Base-by-base conservation (phyloP, 192 early-diverging fungal species). In the Gonapodya sp. region DNA sequence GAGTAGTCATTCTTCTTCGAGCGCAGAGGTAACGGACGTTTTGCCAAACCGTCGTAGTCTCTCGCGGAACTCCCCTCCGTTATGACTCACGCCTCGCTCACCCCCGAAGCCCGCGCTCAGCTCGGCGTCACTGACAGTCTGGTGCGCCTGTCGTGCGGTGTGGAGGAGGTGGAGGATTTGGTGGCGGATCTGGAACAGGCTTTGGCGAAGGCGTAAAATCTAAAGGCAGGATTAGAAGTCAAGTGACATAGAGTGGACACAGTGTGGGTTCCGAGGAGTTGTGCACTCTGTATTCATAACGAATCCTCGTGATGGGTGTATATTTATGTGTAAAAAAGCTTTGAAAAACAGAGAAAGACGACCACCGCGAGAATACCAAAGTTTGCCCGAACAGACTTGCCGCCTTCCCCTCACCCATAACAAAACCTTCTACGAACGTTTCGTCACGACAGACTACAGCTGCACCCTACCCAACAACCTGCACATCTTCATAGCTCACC, bases 51-150 rank as follows among this genome's bases (percentile, higher is more conserved):
- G 34, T 77, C 31, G 30, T 34, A 77, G 89, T 92, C 91, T 35
- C 87, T 99, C 82, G 94, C 94, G 36, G 96, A 98, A 87, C 89
- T 97, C 81, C 97, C 97, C 0, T 91, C 94, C 1, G 89, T 94
- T 78, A 99, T 99, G 96, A 99, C 97, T 24, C 97, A 99, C 81
- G 96, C 94, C 35, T 91, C 93, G 0, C 87, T 99, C 81, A 91
- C 91, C 1, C 91, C 94, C 74, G 97, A 96, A 85, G 94, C 94
- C 82, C 90, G 96, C 79, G 86, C 87, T 30, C 87, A 86, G 35
- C 85, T 99, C 35, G 97, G 96, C 37, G 95, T 98, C 81, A 95
- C 96, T 34, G 96, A 97, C 79, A 95, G 92, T 82, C 91, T 99
- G 75, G 94, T 99, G 83, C 89, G 97, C 78, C 83, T 98, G 79